Conservation (phyloP, 345 rosid genomes). For the Eucalyptus guilfoylei region DNA sequence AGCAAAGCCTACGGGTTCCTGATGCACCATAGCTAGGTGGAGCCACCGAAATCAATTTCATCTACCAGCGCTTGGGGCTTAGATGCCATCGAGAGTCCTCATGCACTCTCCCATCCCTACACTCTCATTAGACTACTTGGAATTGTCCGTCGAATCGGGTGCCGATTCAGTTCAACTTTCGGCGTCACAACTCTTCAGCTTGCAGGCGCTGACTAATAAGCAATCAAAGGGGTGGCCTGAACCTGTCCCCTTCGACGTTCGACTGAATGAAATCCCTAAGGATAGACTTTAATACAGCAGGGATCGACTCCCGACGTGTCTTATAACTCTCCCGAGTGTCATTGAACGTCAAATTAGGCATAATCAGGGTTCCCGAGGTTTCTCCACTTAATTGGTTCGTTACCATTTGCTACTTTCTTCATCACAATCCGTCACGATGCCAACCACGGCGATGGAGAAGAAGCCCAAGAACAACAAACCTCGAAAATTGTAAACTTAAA, state of each 20-base stretch:
- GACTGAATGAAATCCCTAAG: not conserved
- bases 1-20: not conserved
- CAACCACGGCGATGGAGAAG: not conserved
- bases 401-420: not conserved
- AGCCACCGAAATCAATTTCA: not conserved
- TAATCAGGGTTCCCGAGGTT: not conserved
- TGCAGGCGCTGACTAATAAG: not conserved
- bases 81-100: not conserved
- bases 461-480: not conserved
- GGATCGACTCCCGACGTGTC: not conserved
- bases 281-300: not conserved
- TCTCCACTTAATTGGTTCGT: not conserved
- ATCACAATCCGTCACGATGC: not conserved
- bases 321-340: not conserved
- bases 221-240: not conserved
- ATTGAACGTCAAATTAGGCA: not conserved
- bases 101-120: not conserved
- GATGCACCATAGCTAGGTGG: not conserved
- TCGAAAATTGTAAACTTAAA: not conserved
- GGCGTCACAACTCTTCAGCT: fast-evolving
- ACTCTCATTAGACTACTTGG: not conserved
- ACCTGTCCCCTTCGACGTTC: not conserved
- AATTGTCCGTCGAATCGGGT: not conserved
- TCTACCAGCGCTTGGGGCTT: not conserved
- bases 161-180: not conserved